Evolutionary conservation across 345 rosid genomes (phyloP), one percentile per base, ranked within the genome.

Genomic region (Lenwebbia sp.): DNA sequence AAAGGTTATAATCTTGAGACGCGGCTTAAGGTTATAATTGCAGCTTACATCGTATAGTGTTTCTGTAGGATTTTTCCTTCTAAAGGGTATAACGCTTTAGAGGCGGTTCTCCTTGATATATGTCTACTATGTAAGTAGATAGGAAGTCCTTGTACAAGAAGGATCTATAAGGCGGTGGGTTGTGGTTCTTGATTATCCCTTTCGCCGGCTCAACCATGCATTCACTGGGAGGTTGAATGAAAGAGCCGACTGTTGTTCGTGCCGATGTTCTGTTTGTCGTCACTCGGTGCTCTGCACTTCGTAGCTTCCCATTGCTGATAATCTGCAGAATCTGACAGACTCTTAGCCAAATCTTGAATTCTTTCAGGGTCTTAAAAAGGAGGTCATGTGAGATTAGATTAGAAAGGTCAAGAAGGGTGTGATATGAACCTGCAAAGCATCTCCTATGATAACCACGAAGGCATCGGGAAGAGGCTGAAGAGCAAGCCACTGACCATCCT

Each of bases 271-370:
- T 23, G 82, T 76, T 88, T 11, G 86, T 84, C n/a, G n/a, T 86
- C 19, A 55, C 88, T 84, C 89, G 54, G 44, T 87, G 91, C 30
- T 88, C 86, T 17, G 60, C 90, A 47, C 89, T 88, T 83, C 41
- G 83, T 62, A 90, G 54, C 84, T 62, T 88, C 56, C 88, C 88
- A 49, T 88, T 88, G 65, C 86, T 85, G n/a, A 86, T 88, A 28
- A 90, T 78, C 85, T 83, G 65, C 53, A 57, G 26, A 53, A 33
- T 14, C n/a, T 62, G 75, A 62, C 75, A n/a, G n/a, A 62, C 7
- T 40, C 85, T 58, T 19, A 55, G 50, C 3, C 41, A 40, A 40
- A 40, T 40, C 41, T 40, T 4, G 3, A 40, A 40, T 4, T 4
- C 3, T 40, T 40, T 40, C 41, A 40, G 41, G 41, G 41, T 40